Conservation (phyloP, 208 protist genomes). For the Leishmania major region DNA sequence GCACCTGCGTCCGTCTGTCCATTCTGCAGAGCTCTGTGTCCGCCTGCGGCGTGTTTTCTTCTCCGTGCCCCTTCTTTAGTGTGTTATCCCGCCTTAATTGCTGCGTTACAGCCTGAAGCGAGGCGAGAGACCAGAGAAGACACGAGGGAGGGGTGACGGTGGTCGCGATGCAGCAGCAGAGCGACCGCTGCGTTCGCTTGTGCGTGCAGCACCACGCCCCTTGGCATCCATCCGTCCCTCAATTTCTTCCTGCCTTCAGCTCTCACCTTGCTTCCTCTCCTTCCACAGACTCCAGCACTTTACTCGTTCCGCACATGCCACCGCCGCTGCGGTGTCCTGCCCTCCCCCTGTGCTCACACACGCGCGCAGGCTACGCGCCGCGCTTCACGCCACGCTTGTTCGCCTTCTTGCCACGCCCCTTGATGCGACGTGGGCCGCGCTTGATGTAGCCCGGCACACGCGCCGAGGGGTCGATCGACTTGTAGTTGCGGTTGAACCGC, state of each 20-base stretch:
- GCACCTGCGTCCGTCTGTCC: too few species aligned
- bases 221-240: not conserved
- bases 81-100: not conserved
- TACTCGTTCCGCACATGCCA: not conserved
- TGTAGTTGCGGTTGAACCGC: constrained; percentile 88
- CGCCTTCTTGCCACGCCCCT: constrained; percentile 82
- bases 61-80: not conserved
- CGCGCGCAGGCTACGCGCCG: constrained; percentile 18
- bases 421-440: constrained; percentile 69
- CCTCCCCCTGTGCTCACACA: not conserved
- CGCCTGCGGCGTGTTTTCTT: not conserved
- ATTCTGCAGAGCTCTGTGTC: not conserved
- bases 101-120: not conserved
- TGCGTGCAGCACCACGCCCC: not conserved
- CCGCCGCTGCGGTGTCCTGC: not conserved
- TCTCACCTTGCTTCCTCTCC: too few species aligned
- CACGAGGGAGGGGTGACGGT: not conserved
- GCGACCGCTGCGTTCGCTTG: not conserved
- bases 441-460: constrained; percentile 87
- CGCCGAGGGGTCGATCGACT: constrained; percentile 69
- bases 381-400: constrained; percentile 84
- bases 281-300: not conserved
- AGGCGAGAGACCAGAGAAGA: not conserved
- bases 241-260: not conserved
- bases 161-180: not conserved